phyloP scores from a whole-genome alignment of 2,329 filamentous ascomycete species.

The Thermomyces lanuginosus region DNA sequence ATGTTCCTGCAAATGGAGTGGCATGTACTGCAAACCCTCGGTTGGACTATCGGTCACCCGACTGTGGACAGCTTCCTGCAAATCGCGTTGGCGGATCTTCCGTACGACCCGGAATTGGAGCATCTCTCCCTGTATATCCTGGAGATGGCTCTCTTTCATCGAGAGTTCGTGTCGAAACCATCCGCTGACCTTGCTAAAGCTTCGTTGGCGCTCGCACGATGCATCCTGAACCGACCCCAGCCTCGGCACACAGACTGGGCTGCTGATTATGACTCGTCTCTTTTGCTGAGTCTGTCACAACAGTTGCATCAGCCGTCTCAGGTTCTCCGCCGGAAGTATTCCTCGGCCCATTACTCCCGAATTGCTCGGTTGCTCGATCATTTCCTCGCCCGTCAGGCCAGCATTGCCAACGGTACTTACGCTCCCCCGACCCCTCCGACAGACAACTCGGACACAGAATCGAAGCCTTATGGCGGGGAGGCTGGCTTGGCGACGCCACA shows the following conservation, averaged over 20 bases:
- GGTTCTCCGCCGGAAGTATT: conserved; percentile 52
- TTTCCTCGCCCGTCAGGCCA: conserved; percentile 48
- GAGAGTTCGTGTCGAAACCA: conserved; percentile 85
- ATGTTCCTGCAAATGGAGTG: conserved; percentile 99
- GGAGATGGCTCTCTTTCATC: conserved; percentile 90
- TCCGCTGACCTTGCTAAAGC: conserved; percentile 83
- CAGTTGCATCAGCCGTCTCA: conserved; percentile 51
- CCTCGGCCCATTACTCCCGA: conserved; percentile 46
- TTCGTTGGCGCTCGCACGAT: conserved; percentile 69
- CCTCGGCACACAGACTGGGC: conserved; percentile 61
- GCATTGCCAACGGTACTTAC: conserved; percentile 31
- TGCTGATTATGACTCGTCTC: conserved; percentile 34
- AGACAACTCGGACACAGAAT: conserved; percentile 19
- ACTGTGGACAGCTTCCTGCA: conserved; percentile 91
- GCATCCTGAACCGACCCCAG: conserved; percentile 68
- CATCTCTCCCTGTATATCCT: conserved; percentile 89
- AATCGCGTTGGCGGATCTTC: conserved; percentile 59
- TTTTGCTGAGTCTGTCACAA: conserved; percentile 45
- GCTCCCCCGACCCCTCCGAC: conserved; percentile 26
- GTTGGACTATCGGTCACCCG: conserved; percentile 90
- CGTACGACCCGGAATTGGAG: conserved; percentile 72
- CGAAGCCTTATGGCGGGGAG: conserved; percentile 24
- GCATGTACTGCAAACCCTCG: conserved; percentile 93
- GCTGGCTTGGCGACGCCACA: conserved; percentile 29
- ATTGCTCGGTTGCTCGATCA: conserved; percentile 49